Percentiles rank a stretch among this genome's conserved stretches.
Evolutionary conservation across 1,284 basidiomycete species (phyloP).

Genomic region (Lentinus polychrous): DNA sequence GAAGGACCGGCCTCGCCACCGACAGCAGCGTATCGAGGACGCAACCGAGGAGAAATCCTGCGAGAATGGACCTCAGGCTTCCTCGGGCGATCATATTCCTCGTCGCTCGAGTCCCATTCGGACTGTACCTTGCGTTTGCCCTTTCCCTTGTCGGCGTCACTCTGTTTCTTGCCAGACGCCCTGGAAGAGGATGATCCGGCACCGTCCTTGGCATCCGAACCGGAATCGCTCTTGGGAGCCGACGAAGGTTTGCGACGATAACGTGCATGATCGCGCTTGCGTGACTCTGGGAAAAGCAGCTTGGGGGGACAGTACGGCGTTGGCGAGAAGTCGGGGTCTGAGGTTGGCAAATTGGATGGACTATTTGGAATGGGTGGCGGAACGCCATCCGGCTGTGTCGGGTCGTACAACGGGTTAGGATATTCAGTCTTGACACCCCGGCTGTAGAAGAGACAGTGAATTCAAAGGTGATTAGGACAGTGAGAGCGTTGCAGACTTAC

Average conservation of each 20-base stretch:
- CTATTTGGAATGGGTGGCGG: constrained; percentile 26
- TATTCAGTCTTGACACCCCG: constrained; percentile 45
- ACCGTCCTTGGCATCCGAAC: neutral
- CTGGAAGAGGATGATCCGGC: constrained; percentile 7
- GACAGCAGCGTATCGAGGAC: neutral
- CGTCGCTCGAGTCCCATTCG: constrained; percentile 18
- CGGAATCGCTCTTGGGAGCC: neutral
- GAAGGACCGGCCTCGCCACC: neutral
- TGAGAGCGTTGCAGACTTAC: constrained; percentile 32
- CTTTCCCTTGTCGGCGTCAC: constrained; percentile 4
- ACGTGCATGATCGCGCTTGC: constrained; percentile 12
- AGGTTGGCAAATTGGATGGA: constrained; percentile 36
- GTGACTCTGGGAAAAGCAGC: constrained; percentile 38
- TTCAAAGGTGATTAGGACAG: constrained; percentile 1
- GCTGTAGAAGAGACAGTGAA: constrained; percentile 25
- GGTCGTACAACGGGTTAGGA: constrained; percentile 44
- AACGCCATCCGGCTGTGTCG: constrained; percentile 21
- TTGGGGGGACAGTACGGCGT: constrained; percentile 38
- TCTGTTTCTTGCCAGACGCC: constrained; percentile 4
- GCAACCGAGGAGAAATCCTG: constrained; percentile 1
- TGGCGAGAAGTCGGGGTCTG: constrained; percentile 48
- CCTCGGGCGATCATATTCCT: constrained; percentile 9
- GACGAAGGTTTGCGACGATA: neutral
- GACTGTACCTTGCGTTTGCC: constrained; percentile 9
- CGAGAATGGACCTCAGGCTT: neutral